A percentile compares a stretch with the other conserved stretches of the same genome.
Evolutionary conservation across 176 grass and related monocot genomes (phyloP).

Genomic region (Miscanthus lutarioriparius): DNA sequence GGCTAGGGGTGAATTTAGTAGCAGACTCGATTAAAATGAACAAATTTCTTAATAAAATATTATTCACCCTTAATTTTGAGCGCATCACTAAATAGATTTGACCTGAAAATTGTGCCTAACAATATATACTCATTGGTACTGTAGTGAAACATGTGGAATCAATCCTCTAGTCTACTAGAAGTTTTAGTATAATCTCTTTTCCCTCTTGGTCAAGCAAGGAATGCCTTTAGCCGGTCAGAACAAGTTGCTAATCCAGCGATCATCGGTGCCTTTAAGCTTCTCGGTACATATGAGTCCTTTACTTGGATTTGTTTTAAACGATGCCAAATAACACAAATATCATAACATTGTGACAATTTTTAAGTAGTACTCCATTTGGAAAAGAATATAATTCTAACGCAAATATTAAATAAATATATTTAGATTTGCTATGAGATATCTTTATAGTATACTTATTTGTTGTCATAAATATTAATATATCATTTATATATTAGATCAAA

Average conservation of each 20-base stretch:
- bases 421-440: not conserved
- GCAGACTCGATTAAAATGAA: too few relatives aligned
- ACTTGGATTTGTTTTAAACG: not conserved
- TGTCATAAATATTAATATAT: too few relatives aligned
- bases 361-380: not conserved
- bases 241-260: not conserved
- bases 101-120: not conserved
- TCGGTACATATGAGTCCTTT: not conserved
- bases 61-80: not conserved
- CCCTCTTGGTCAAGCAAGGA: conserved; percentile 8
- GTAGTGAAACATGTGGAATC: not conserved
- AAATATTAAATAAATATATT: not conserved
- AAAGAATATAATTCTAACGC: not conserved
- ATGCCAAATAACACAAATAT: not conserved
- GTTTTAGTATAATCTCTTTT: not conserved
- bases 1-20: too few relatives aligned
- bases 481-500: too few relatives aligned
- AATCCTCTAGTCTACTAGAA: not conserved
- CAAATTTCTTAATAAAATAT: too few relatives aligned
- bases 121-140: not conserved
- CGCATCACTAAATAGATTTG: not conserved
- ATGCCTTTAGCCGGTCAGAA: not conserved
- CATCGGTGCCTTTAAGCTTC: not conserved
- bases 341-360: not conserved
- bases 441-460: too few relatives aligned